A percentile compares a stretch with the other conserved stretches of the same genome.
Evolutionary conservation across 805 yeast genomes (phyloP).

Genomic region (Starmera caribaea): DNA sequence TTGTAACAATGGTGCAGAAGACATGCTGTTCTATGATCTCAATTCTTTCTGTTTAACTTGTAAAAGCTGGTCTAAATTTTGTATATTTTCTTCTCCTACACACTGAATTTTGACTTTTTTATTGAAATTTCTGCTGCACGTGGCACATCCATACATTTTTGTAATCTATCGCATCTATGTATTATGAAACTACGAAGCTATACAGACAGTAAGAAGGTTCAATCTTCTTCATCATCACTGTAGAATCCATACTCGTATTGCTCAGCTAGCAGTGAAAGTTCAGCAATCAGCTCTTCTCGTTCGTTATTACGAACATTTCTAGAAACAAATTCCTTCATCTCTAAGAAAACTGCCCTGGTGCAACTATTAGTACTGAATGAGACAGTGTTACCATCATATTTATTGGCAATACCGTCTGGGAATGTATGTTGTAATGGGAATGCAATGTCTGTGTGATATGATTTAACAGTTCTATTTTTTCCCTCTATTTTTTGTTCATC

Average conservation of each 20-base stretch:
- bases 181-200: no score
- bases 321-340: constrained; percentile 21
- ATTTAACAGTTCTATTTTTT: constrained; percentile 3
- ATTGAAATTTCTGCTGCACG: no score
- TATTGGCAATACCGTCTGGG: constrained; percentile 16
- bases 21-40: constrained; percentile 29
- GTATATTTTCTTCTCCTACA: no score
- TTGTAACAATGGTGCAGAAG: constrained; percentile 65
- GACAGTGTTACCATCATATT: constrained; percentile 9
- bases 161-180: no score
- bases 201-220: no score
- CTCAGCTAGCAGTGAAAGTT: constrained; percentile 30
- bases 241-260: constrained; percentile 45
- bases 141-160: no score
- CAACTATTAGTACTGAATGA: constrained; percentile 14
- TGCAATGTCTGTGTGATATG: constrained; percentile 5
- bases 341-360: constrained; percentile 8
- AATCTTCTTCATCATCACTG: constrained; percentile 32
- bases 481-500: neutral
- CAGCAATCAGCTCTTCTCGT: constrained; percentile 43
- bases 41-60: no score
- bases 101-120: no score
- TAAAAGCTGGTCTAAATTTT: no score
- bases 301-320: constrained; percentile 33
- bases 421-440: constrained; percentile 14